Evolutionary conservation across 2,329 filamentous ascomycete species (phyloP).

Genomic region (Monosporascus ibericus): DNA sequence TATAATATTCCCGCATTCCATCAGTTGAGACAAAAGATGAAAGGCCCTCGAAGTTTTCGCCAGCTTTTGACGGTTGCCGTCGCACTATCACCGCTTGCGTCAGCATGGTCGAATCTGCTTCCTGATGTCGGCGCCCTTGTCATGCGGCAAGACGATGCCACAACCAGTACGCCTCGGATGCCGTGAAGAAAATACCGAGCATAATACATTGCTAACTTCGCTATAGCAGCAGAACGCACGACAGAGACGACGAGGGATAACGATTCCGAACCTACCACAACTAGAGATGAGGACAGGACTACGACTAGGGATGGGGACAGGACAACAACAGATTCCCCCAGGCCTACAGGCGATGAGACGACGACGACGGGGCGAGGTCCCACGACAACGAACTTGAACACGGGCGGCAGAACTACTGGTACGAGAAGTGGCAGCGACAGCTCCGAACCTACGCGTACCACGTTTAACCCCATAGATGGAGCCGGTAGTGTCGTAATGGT

Average conservation of each 20-base stretch:
- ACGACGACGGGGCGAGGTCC: conserved; percentile 7
- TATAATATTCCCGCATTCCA: conserved; percentile 14
- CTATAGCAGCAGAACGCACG: conserved; percentile 9
- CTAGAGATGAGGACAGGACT: conserved; percentile 7
- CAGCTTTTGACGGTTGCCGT: conserved; percentile 45
- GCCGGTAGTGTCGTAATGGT: conserved; percentile 48
- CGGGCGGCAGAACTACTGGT: conserved; percentile 25
- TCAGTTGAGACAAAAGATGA: conserved; percentile 36
- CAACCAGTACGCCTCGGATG: conserved; percentile 14
- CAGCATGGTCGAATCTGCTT: conserved; percentile 52
- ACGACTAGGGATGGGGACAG: conserved; percentile 7
- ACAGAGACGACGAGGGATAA: conserved; percentile 10
- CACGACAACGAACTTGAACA: conserved; percentile 35
- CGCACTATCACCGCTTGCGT: conserved; percentile 43
- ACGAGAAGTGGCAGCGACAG: conserved; percentile 21
- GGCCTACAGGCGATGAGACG: conserved; percentile 1
- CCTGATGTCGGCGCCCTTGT: conserved; percentile 47
- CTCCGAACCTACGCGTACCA: conserved; percentile 26
- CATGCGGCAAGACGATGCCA: conserved; percentile 37
- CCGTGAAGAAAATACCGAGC: background rate
- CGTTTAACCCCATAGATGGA: conserved; percentile 39
- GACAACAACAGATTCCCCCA: conserved; percentile 11
- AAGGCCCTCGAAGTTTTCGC: conserved; percentile 38
- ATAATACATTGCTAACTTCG: background rate
- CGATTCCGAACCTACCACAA: background rate